Percentiles rank a stretch among this genome's conserved stretches.
Evolutionary conservation across 495 filamentous ascomycete genomes (phyloP).

Genomic region (Pseudoneurospora amorphoporcata): DNA sequence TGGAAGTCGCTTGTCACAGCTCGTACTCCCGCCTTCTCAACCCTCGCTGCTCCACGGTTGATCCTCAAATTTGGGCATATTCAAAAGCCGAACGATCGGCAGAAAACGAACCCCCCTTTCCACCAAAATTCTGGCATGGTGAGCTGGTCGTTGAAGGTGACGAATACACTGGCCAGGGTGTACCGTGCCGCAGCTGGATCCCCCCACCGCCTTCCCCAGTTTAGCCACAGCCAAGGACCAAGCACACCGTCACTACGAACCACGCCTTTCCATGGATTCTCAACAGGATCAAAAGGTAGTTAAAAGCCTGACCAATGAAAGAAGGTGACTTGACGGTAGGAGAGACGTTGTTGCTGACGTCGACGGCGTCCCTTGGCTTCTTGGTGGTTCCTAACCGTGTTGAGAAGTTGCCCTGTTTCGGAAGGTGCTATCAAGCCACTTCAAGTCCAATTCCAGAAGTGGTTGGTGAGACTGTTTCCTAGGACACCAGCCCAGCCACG

Average conservation of each 20-base stretch:
- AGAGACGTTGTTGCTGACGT: not conserved
- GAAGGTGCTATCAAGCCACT: not conserved
- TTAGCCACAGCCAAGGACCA: not conserved
- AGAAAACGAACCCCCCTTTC: not conserved
- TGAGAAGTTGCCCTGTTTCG: not conserved
- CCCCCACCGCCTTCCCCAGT: not conserved
- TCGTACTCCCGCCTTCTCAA: not conserved
- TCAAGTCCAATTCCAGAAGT: not conserved
- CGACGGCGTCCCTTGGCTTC: not conserved
- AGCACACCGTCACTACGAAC: not conserved
- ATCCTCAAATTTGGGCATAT: not conserved
- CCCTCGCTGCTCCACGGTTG: not conserved
- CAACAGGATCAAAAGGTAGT: not conserved
- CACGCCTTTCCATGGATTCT: not conserved
- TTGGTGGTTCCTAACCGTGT: not conserved
- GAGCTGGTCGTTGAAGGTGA: not conserved
- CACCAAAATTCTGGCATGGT: not conserved
- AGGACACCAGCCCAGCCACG: slow-evolving; percentile 13
- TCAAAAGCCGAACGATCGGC: not conserved
- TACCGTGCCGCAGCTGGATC: not conserved
- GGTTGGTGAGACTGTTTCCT: slow-evolving; percentile 15
- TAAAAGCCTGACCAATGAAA: not conserved
- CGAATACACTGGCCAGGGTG: not conserved
- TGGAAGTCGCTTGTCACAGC: not conserved
- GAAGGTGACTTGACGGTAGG: not conserved